These are phyloP conservation scores for Colletotrichum filicis DNA, from an alignment of 2,329 filamentous ascomycete species.

Conservation along the genomic window DNA sequence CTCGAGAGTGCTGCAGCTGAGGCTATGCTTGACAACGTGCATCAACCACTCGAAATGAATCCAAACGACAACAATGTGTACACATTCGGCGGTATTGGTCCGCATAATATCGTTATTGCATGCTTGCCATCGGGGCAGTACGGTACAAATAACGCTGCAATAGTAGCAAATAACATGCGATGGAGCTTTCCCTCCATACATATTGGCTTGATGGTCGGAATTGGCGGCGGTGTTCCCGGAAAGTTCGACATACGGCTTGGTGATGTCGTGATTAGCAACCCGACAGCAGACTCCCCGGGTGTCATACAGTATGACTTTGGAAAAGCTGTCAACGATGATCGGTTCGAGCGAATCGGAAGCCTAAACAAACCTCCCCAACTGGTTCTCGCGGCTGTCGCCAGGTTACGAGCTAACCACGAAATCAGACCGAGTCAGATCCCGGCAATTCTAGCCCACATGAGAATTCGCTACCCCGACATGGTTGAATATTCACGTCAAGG, in stretches of 20 bases:
- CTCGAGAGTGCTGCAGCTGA: constrained; percentile 34
- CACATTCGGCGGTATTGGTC: background rate
- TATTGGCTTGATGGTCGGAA: constrained; percentile 40
- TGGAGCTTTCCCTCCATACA: constrained; percentile 31
- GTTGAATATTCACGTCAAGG: too few species aligned
- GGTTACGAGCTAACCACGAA: background rate
- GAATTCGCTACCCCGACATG: too few species aligned
- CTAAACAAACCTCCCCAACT: background rate
- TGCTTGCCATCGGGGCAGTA: constrained; percentile 20
- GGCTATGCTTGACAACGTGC: constrained; percentile 36
- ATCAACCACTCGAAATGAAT: background rate
- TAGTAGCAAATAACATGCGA: constrained; percentile 30
- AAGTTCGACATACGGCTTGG: constrained; percentile 41
- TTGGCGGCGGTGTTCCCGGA: constrained; percentile 39
- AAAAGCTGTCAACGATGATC: constrained; percentile 10
- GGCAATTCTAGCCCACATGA: too few species aligned
- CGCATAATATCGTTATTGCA: constrained; percentile 24
- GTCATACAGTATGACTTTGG: constrained; percentile 41
- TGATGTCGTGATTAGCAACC: constrained; percentile 41
- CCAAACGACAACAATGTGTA: constrained; percentile 13
- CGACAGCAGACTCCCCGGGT: constrained; percentile 30
- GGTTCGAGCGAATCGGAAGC: background rate
- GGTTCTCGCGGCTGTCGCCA: background rate
- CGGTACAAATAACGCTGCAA: background rate
- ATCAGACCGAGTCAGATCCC: too few species aligned